Percentiles rank a stretch among this genome's conserved stretches.
phyloP scores from a whole-genome alignment of 2,329 filamentous ascomycete species.

The Aspergillus fumigatus region DNA sequence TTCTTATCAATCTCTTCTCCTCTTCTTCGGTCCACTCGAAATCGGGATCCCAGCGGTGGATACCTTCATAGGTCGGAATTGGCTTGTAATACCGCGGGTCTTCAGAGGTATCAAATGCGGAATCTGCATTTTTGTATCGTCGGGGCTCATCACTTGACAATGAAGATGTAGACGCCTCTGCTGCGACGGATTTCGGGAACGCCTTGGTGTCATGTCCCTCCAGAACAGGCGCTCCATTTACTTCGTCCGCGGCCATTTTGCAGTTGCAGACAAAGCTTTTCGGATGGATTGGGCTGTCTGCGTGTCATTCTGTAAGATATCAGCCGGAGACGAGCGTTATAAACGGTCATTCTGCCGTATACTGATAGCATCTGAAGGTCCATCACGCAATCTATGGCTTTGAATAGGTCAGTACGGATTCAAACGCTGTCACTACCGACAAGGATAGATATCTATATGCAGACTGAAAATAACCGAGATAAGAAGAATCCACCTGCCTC shows the following conservation, averaged over 20 bases:
- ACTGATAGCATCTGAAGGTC: not conserved
- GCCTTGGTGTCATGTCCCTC: constrained; percentile 10
- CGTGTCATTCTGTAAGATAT: not conserved
- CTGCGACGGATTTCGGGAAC: constrained; percentile 1
- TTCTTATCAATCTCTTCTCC: constrained; percentile 37
- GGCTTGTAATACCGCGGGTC: constrained; percentile 36
- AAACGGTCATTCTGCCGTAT: not conserved
- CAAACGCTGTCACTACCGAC: not conserved
- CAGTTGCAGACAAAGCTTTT: not conserved
- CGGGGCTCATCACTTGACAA: constrained; percentile 1
- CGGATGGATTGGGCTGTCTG: not conserved
- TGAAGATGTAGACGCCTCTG: constrained; percentile 13
- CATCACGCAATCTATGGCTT: constrained; percentile 15
- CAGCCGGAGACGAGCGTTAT: not conserved
- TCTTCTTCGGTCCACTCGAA: constrained; percentile 44
- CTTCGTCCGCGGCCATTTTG: constrained; percentile 14
- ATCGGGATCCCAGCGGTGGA: constrained; percentile 46
- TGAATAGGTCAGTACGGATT: constrained; percentile 1
- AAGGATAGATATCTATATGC: constrained; percentile 2
- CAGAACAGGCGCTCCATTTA: constrained; percentile 4
- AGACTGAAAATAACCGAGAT: not conserved
- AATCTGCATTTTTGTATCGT: constrained; percentile 14
- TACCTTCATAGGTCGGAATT: constrained; percentile 43
- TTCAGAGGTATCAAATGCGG: constrained; percentile 33
- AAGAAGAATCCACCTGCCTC: not conserved